These are phyloP conservation scores for Solanum hybrid DNA, from an alignment of 305 asterid species.

Conservation along the genomic window DNA sequence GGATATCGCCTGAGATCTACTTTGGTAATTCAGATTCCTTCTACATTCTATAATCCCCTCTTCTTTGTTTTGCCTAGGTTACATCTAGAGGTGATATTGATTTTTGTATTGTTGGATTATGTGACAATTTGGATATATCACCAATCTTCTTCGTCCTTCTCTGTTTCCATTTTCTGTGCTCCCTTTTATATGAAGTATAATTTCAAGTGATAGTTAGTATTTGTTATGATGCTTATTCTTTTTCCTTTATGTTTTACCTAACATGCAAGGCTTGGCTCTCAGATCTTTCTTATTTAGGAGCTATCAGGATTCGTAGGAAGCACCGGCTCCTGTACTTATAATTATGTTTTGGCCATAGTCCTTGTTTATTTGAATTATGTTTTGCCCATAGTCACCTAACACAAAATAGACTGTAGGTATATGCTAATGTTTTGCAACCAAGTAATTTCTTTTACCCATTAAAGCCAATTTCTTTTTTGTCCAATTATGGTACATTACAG, in stretches of 20 bases:
- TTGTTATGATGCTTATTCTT: not conserved
- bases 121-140: not conserved
- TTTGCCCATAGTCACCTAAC: not conserved
- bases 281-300: not conserved
- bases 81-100: not conserved
- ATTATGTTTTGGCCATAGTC: not conserved
- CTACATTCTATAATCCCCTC: not conserved
- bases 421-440: not conserved
- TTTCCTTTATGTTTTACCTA: not conserved
- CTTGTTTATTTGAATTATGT: not conserved
- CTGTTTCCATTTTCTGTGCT: not conserved
- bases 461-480: not conserved
- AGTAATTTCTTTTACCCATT: not conserved
- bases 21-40: conserved; percentile 47
- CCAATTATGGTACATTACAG: not conserved
- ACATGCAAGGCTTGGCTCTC: not conserved
- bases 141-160: not conserved
- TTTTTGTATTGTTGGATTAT: not conserved
- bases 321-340: not conserved
- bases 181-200: not conserved
- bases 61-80: not conserved
- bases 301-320: not conserved
- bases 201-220: not conserved
- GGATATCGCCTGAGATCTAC: conserved; percentile 90
- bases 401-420: not conserved